Percentiles rank a stretch among this genome's conserved stretches.
Conservation (phyloP, 2,329 filamentous ascomycete genomes). For the Remersonia thermophila region DNA sequence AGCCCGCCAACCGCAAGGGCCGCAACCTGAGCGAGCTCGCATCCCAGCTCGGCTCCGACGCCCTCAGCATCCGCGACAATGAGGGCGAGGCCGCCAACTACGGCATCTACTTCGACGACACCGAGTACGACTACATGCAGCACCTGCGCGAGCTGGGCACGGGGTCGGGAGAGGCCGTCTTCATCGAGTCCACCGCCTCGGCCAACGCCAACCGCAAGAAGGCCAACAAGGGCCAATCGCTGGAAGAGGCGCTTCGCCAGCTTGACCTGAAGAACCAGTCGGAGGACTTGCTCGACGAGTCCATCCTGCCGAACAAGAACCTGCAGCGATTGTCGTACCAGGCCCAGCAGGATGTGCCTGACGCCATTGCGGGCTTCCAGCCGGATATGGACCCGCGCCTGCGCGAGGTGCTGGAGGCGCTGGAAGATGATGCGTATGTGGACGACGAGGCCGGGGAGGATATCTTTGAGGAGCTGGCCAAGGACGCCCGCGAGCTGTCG, state of each 20-base stretch:
- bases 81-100: constrained; percentile 93
- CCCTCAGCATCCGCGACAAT: constrained; percentile 60
- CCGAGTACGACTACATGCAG: constrained; percentile 98
- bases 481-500: constrained; percentile 38
- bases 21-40: constrained; percentile 65
- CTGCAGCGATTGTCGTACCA: constrained; percentile 70
- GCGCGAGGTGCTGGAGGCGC: constrained; percentile 79
- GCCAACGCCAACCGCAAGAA: constrained; percentile 58
- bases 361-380: constrained; percentile 84
- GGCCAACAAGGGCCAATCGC: constrained; percentile 48
- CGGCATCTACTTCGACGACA: constrained; percentile 90
- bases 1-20: constrained; percentile 33
- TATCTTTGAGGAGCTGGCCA: constrained; percentile 51
- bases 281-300: constrained; percentile 53
- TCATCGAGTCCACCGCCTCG: constrained; percentile 60
- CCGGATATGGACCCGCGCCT: constrained; percentile 95
- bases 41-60: constrained; percentile 59
- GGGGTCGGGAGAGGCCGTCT: constrained; percentile 64
- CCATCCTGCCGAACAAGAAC: constrained; percentile 69
- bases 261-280: constrained; percentile 43
- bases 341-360: constrained; percentile 83
- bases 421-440: constrained; percentile 93
- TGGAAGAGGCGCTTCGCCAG: constrained; percentile 71
- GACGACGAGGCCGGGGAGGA: constrained; percentile 61
- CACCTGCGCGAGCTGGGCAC: constrained; percentile 80